Conservation (phyloP, 257 asterid genomes). For the Solanum sejunctum region DNA sequence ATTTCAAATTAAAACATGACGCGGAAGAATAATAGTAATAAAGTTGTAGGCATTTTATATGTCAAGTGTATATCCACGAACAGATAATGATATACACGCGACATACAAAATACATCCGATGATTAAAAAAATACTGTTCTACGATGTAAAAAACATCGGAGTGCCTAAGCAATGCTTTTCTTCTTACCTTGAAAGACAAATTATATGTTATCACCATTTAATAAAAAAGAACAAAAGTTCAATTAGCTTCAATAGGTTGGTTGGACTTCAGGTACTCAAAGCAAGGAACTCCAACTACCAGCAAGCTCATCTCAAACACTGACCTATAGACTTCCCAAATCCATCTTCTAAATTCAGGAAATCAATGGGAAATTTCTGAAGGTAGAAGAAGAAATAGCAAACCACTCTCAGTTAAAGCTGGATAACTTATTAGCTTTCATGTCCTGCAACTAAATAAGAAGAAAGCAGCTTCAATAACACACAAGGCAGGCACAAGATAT, state of each 20-base stretch:
- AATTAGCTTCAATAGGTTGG: background rate
- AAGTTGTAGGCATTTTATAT: too few relatives aligned
- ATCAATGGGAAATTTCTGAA: background rate
- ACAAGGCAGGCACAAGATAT: background rate
- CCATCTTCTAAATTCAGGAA: background rate
- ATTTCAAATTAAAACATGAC: too few relatives aligned
- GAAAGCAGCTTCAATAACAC: background rate
- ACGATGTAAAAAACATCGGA: too few relatives aligned
- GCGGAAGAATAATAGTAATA: too few relatives aligned
- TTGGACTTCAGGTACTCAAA: background rate
- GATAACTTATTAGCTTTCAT: background rate
- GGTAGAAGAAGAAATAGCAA: background rate
- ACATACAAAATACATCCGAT: too few relatives aligned
- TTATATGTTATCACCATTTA: background rate
- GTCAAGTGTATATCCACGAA: too few relatives aligned
- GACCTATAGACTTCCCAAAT: background rate
- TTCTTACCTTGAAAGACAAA: background rate
- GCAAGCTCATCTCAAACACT: background rate
- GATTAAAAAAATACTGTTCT: too few relatives aligned
- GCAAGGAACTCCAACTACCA: background rate
- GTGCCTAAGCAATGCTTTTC: too few relatives aligned
- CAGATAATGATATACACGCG: too few relatives aligned
- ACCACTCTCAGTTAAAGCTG: background rate
- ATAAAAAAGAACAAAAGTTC: background rate
- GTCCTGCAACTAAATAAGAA: background rate